Percentiles rank a stretch among this genome's conserved stretches.
Evolutionary conservation across 2,329 filamentous ascomycete genomes (phyloP).

Genomic region (Nemania sp.): DNA sequence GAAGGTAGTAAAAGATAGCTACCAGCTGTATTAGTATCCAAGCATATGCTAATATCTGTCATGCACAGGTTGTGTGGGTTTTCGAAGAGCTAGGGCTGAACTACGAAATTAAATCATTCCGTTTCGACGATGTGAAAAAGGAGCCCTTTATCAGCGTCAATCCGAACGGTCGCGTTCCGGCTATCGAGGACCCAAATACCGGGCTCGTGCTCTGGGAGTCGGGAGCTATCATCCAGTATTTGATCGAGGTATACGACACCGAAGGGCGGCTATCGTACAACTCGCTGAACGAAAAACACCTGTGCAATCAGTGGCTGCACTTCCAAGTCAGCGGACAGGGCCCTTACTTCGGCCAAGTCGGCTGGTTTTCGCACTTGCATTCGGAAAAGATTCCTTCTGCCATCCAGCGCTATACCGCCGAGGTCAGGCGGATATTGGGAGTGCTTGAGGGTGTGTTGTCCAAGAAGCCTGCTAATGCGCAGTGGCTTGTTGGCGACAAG

Average conservation of each 20-base stretch:
- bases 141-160: constrained; percentile 31
- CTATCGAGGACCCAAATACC: constrained; percentile 25
- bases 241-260: constrained; percentile 39
- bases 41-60: background rate
- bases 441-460: constrained; percentile 28
- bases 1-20: background rate
- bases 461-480: background rate
- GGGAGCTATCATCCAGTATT: constrained; percentile 23
- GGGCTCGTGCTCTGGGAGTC: constrained; percentile 23
- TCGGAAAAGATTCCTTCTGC: constrained; percentile 34
- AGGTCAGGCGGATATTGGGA: constrained; percentile 35
- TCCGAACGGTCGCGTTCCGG: constrained; percentile 26
- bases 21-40: background rate
- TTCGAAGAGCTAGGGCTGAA: constrained; percentile 34
- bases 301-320: constrained; percentile 45
- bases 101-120: constrained; percentile 27
- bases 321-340: constrained; percentile 48
- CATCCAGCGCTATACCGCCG: constrained; percentile 37
- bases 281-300: constrained; percentile 39
- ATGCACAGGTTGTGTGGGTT: constrained; percentile 15
- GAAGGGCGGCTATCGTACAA: constrained; percentile 42
- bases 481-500: constrained; percentile 39
- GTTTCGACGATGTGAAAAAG: constrained; percentile 31
- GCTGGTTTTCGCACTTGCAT: constrained; percentile 29
- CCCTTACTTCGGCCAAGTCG: constrained; percentile 41